Percentiles rank a stretch among this genome's conserved stretches.
Evolutionary conservation across 2,329 filamentous ascomycete genomes (phyloP).

Genomic region (Cladophialophora yegresii): DNA sequence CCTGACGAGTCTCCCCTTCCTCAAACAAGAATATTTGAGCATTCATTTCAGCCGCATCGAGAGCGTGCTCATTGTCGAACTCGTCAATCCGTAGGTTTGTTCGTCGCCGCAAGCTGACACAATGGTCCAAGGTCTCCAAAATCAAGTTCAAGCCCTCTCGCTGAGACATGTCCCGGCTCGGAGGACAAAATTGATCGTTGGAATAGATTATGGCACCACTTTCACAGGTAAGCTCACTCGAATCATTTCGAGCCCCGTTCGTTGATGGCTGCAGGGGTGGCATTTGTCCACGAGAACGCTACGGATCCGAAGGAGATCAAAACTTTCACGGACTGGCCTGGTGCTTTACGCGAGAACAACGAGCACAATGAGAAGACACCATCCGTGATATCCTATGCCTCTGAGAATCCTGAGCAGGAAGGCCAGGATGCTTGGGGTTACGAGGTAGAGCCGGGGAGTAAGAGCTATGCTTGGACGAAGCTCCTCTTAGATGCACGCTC

Average conservation of each 20-base stretch:
- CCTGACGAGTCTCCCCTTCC: not conserved
- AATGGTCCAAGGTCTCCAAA: constrained; percentile 5
- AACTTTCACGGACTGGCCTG: constrained; percentile 37
- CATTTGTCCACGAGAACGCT: constrained; percentile 5
- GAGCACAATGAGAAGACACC: constrained; percentile 36
- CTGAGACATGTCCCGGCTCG: not conserved
- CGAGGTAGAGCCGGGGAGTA: constrained; percentile 36
- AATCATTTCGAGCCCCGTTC: constrained; percentile 1
- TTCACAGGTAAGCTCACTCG: constrained; percentile 1
- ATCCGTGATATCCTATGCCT: constrained; percentile 38
- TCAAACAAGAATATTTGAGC: constrained; percentile 1
- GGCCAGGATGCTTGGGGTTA: constrained; percentile 37
- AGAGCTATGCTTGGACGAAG: constrained; percentile 40
- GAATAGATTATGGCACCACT: constrained; percentile 6
- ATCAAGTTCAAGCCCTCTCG: constrained; percentile 2
- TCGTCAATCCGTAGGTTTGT: not conserved
- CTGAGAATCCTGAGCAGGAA: constrained; percentile 30
- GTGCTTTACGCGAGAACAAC: constrained; percentile 15
- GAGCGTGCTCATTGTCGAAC: not conserved
- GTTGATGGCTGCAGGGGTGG: not conserved
- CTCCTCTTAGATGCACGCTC: constrained; percentile 37
- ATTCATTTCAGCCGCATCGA: not conserved
- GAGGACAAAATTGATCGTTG: constrained; percentile 1
- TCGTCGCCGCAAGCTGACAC: not conserved
- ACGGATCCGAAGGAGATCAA: constrained; percentile 26